Evolutionary conservation across 352 stramenopile species (phyloP).

Genomic region (Peronospora belbahrii): DNA sequence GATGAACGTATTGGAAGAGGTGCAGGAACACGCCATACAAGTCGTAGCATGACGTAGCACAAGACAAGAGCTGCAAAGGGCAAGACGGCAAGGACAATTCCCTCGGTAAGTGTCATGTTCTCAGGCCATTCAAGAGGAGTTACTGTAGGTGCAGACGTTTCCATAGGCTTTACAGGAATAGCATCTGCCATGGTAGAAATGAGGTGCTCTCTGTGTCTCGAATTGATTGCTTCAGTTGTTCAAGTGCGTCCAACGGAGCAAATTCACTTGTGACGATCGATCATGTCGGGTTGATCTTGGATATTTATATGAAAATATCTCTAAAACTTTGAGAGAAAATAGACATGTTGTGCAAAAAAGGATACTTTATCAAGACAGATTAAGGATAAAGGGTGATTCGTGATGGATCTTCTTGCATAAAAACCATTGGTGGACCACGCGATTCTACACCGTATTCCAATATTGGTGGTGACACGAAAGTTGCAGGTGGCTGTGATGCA

Average conservation of each 20-base stretch:
- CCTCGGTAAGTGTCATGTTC: conserved; percentile 34
- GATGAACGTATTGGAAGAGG: conserved; percentile 31
- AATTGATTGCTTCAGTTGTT: conserved; percentile 7
- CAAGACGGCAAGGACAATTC: conserved; percentile 33
- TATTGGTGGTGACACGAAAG: no score
- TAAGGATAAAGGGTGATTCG: neutral
- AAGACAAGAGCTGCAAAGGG: conserved; percentile 40
- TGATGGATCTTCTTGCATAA: neutral
- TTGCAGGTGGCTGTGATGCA: no score
- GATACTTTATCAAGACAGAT: neutral
- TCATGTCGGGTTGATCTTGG: neutral
- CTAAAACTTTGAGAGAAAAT: neutral
- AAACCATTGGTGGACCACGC: neutral
- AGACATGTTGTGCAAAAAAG: neutral
- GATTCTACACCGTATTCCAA: no score
- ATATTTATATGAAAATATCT: conserved; percentile 1
- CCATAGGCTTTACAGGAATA: conserved; percentile 5
- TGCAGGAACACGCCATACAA: conserved; percentile 51
- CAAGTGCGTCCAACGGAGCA: conserved; percentile 10
- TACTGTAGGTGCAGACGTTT: conserved; percentile 11
- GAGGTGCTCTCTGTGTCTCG: neutral
- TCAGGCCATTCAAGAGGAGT: conserved; percentile 28
- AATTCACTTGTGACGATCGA: conserved; percentile 16
- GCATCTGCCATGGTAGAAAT: conserved; percentile 15
- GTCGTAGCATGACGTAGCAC: conserved; percentile 55